phyloP scores from a whole-genome alignment of 2,329 filamentous ascomycete genomes.

The Fusarium armeniacum region DNA sequence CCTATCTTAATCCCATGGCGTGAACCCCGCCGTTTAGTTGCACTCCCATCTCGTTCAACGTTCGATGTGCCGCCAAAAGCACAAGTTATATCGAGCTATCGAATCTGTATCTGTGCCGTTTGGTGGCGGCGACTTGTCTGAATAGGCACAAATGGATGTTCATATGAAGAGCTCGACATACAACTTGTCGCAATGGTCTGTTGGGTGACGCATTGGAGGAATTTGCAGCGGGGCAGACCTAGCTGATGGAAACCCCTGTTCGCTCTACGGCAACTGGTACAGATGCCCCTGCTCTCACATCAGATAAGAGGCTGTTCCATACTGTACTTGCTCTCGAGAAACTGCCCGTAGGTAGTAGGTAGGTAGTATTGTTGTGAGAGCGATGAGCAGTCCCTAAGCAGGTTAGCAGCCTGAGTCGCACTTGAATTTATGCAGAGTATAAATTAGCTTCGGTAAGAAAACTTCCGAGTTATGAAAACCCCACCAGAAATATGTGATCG shows the following conservation, averaged over 20 bases:
- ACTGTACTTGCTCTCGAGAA: conserved; percentile 1
- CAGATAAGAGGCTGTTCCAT: conserved; percentile 3
- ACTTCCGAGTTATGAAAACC: conserved; percentile 23
- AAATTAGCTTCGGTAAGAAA: neutral
- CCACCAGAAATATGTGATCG: conserved; percentile 24
- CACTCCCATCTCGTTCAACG: conserved; percentile 36
- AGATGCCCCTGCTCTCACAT: neutral
- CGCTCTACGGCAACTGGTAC: conserved; percentile 6
- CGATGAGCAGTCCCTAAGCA: neutral
- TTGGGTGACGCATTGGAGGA: neutral
- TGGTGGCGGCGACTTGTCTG: conserved; percentile 6
- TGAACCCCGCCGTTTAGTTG: conserved; percentile 34
- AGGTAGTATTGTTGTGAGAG: neutral
- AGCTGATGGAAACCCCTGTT: conserved; percentile 19
- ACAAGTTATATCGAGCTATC: conserved; percentile 32
- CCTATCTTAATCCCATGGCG: conserved; percentile 4
- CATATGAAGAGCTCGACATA: neutral
- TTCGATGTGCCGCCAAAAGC: conserved; percentile 28
- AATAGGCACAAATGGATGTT: conserved; percentile 3
- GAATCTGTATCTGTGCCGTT: conserved; percentile 21
- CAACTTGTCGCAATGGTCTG: neutral
- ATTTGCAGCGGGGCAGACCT: conserved; percentile 16
- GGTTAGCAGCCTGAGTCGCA: neutral
- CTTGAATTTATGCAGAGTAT: conserved; percentile 1
- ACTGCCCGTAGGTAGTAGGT: no score